Base-by-base conservation (phyloP, 1,284 basidiomycete genomes). In the Ceratobasidium sp. region DNA sequence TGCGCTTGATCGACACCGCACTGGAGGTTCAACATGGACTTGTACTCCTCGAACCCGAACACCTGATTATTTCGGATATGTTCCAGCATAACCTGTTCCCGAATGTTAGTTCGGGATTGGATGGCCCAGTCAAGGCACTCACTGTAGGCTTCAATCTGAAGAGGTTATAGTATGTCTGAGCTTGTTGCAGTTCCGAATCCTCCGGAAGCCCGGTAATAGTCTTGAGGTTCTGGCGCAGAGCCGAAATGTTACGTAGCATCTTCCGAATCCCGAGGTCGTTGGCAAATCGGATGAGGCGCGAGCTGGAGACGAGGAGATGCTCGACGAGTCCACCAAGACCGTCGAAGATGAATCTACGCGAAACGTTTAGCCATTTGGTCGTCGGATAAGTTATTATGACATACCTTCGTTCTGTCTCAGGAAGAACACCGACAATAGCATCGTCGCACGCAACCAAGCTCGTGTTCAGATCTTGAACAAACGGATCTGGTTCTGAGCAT, bases 161-260 rank as follows among this genome's bases (percentile, higher is more conserved):
- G 69, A 98, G 82, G 17, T 91, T 88, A 84, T 95, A 99, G 82
- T 96, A 98, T 57, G 86, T 86, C 78, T 93, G 90, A 3, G 91
- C 92, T 24, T 89, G 87, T 67, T 92, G 89, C 76, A 99, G 92
- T 76, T 93, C 89, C 5, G 90, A 88, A 74, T 90, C 87, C 71
- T 87, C 85, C 60, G 85, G 84, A 2, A 76, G 73, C 66, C 80
- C 79, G 36, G 89, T 88, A 67, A 97, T 88, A 9, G 92, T 91
- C 80, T 95, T 95, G 78, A 98, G 87, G 79, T 94, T 93, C 81
- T 99, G 97, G 81, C 98, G 96, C 29, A 99, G 86, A 15, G 97
- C 94, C 29, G 96, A 86, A 57, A 98, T 93, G 82, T 98, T 98
- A 54, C 96, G 90, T 79, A 91, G 84, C 81, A 99, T 93, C 84